These are phyloP conservation scores for Blastocystis sp. DNA, from an alignment of 352 stramenopile genomes.

Conservation along the genomic window DNA sequence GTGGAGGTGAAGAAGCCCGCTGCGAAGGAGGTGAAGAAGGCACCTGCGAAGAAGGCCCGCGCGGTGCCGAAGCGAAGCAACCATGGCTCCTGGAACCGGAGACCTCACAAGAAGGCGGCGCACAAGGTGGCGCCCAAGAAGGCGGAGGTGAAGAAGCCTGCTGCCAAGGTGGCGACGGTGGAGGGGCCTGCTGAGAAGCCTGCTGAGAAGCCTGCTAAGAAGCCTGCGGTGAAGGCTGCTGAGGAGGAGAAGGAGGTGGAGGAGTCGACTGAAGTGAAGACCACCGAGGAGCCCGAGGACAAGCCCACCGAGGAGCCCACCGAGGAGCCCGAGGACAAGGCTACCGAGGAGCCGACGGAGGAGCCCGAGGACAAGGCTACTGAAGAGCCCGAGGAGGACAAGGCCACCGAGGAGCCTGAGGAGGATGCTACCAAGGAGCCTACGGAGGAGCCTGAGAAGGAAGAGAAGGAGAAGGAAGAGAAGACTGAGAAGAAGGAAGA, in stretches of 20 bases:
- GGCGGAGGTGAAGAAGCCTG: too few species aligned
- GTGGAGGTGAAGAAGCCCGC: neutral
- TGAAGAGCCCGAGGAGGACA: neutral
- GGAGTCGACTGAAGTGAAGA: neutral
- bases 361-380: neutral
- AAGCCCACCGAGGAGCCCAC: neutral
- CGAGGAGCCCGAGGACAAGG: neutral
- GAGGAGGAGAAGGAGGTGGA: neutral
- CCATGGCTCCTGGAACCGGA: too few species aligned
- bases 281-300: neutral
- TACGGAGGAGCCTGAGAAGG: neutral
- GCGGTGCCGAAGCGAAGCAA: neutral
- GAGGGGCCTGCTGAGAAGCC: too few species aligned
- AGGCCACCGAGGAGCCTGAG: neutral
- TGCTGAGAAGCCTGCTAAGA: too few species aligned
- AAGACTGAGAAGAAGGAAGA: conserved; percentile 17
- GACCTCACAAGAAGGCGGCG: too few species aligned
- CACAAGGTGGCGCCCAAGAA: too few species aligned
- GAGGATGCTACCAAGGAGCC: neutral
- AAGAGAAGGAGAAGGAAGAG: conserved; percentile 21
- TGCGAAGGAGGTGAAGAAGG: neutral
- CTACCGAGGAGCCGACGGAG: neutral
- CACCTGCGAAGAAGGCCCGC: neutral
- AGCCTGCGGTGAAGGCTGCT: neutral
- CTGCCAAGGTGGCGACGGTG: too few species aligned